Evolutionary conservation across 768 basidiomycete species (phyloP).

Genomic region (Tricholoma matsutake): DNA sequence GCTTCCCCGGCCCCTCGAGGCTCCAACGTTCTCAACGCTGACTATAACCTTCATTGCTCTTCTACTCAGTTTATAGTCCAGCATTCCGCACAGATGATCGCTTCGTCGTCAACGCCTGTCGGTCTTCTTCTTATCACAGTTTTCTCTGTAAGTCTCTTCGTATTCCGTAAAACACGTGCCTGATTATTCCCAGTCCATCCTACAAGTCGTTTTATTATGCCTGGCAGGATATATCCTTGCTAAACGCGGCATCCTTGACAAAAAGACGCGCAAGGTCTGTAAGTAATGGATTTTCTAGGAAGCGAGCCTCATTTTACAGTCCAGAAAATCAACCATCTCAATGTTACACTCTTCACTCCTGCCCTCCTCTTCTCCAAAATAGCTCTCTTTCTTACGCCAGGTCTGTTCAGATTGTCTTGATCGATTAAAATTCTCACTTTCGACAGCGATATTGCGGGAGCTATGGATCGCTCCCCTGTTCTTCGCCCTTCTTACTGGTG

Average conservation of each 20-base stretch:
- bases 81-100: constrained; percentile 4
- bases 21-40: no score
- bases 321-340: constrained; percentile 76
- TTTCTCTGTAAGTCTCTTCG: constrained; percentile 43
- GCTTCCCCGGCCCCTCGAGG: no score
- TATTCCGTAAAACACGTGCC: not conserved
- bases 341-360: constrained; percentile 87
- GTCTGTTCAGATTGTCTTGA: constrained; percentile 30
- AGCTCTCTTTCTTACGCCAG: constrained; percentile 85
- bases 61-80: not conserved
- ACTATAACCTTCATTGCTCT: no score
- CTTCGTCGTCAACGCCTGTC: constrained; percentile 28
- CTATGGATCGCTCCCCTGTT: constrained; percentile 86
- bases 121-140: constrained; percentile 51
- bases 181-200: constrained; percentile 61
- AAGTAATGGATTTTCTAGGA: not conserved
- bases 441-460: constrained; percentile 69
- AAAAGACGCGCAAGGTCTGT: constrained; percentile 80
- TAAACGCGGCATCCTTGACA: constrained; percentile 76
- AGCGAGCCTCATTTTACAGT: not conserved
- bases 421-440: not conserved
- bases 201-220: constrained; percentile 86
- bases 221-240: constrained; percentile 83
- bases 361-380: constrained; percentile 92
- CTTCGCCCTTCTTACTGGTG: constrained; percentile 71